Conservation (phyloP, 495 filamentous ascomycete species). For the Aspergillus funiculosus region DNA sequence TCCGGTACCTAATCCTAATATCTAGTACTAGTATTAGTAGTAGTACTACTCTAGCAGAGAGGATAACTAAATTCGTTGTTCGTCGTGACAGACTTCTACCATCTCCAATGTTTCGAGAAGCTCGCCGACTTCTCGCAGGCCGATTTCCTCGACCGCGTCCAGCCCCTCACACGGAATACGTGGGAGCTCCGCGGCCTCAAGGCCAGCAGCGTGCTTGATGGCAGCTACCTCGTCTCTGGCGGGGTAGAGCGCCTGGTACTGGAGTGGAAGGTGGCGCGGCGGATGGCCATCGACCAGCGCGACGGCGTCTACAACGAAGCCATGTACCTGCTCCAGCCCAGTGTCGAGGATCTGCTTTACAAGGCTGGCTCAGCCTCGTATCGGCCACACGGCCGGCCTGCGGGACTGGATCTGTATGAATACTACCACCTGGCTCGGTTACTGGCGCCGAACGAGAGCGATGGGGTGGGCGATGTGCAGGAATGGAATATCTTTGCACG, state of each 20-base stretch:
- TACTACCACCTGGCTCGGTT: not conserved
- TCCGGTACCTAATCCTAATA: slow-evolving; percentile 2
- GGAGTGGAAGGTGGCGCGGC: slow-evolving; percentile 3
- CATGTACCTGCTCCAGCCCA: not conserved
- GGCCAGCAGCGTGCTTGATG: slow-evolving; percentile 1
- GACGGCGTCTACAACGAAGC: not conserved
- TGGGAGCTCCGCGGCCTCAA: slow-evolving; percentile 5
- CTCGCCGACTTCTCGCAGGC: not conserved
- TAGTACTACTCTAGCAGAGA: too few relatives aligned
- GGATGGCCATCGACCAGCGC: slow-evolving; percentile 2
- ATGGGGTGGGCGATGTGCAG: not conserved
- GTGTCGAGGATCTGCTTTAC: not conserved
- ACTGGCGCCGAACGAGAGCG: not conserved
- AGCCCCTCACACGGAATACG: slow-evolving; percentile 5
- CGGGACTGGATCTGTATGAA: slow-evolving; percentile 1
- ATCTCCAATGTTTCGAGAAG: slow-evolving; percentile 1
- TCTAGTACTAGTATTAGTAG: too few relatives aligned
- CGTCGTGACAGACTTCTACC: slow-evolving; percentile 13
- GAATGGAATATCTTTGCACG: slow-evolving; percentile 8
- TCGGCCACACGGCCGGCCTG: not conserved
- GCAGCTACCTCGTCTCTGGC: slow-evolving; percentile 1
- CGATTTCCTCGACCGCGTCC: slow-evolving; percentile 3
- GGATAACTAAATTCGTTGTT: too few relatives aligned
- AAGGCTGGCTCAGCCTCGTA: not conserved
- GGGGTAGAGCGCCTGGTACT: slow-evolving; percentile 1